Evolutionary conservation across 208 protist genomes (phyloP).

Genomic region (Acanthamoeba divionensis): DNA sequence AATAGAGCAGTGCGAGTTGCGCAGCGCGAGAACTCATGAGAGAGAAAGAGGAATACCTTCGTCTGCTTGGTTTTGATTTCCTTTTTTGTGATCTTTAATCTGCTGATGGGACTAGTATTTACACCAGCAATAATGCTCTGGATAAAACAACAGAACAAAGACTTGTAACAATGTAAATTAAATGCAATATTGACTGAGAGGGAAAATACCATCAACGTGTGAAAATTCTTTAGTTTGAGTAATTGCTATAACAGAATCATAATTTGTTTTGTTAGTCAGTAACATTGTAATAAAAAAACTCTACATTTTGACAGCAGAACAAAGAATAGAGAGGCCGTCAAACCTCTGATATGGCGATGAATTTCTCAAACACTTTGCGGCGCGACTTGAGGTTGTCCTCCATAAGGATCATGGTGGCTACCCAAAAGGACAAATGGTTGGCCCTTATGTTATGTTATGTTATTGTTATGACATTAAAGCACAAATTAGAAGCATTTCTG

Average conservation of each 20-base stretch:
- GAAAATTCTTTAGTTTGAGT: constrained; percentile 62
- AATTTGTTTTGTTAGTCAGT: neutral
- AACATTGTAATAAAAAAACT: neutral
- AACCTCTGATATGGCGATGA: neutral
- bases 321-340: neutral
- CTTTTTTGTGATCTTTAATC: constrained; percentile 56
- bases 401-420: neutral
- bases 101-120: constrained; percentile 53
- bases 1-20: neutral
- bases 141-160: neutral
- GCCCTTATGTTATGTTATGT: too few relatives aligned
- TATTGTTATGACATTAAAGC: too few relatives aligned
- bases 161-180: neutral
- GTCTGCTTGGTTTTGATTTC: constrained; percentile 58
- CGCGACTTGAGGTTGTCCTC: neutral
- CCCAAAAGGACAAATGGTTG: constrained; percentile 2
- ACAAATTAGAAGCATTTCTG: too few relatives aligned
- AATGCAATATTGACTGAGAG: neutral
- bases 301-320: neutral
- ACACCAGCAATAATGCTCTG: constrained; percentile 61
- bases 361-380: neutral
- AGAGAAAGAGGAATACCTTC: constrained; percentile 45
- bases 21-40: neutral
- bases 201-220: constrained; percentile 54
- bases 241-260: neutral